Base-by-base conservation (phyloP, 805 yeast species). In the Komagataella mondaviorum region DNA sequence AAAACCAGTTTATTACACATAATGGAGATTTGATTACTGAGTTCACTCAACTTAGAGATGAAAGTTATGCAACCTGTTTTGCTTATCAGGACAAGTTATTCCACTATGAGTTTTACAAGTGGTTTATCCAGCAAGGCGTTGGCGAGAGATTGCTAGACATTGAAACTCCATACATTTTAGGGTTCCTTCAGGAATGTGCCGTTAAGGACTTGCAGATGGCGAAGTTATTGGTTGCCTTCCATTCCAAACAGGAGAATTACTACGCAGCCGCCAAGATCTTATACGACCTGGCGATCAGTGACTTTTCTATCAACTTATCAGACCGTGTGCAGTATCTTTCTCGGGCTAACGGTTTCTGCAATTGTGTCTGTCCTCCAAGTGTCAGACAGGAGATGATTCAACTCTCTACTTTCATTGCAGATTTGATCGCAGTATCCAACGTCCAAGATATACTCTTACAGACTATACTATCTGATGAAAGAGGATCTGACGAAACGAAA, bases 331-430 rank as follows among this genome's bases (percentile, higher is more conserved):
- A 90, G 65, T 88, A 77, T 62, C 71, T 93, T 51, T 87, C 97
- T 1, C 77, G 97, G 57, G 97, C 97, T 1, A 85, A 85, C 64
- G 96, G 96, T 2, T 89, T 88, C 70, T 85, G 96, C 64, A 87
- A 88, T 61, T 85, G 96, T 64, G 81, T 77, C 47, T 80, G 89
- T 55, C 85, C 91, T 23, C 87, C 91, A 30, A 77, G 75, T 53
- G 74, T 83, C 60, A 76, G 91, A 57, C 95, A 86, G 59, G 80
- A 81, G 54, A 83, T 88, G 76, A 78, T 83, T 24, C 81, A 80
- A 58, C 70, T 91, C 52, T 75, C 88, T 1, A 71, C 80, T 8
- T 71, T 76, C 58, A 84, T 90, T 44, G 84, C 81, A 56, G 96
- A 89, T 60, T 76, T 86, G 50, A 78, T 89, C 59, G 93, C 86